A percentile compares a stretch with the other conserved stretches of the same genome.
These are phyloP conservation scores for Pythium brassicae DNA, from an alignment of 352 stramenopile genomes.

Conservation along the genomic window DNA sequence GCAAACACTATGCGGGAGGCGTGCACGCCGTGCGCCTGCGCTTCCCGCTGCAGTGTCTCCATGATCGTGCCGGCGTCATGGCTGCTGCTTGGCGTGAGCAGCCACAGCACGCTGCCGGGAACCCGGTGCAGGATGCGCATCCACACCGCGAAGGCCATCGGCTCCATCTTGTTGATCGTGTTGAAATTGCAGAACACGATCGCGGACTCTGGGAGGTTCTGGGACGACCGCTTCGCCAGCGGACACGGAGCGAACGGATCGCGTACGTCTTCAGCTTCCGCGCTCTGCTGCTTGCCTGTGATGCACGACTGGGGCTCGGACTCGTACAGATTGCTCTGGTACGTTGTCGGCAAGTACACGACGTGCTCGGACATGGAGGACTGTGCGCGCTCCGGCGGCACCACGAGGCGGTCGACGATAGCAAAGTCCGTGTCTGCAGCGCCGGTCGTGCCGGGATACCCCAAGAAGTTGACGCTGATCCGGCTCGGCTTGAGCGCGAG, in stretches of 20 bases:
- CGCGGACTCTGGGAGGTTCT: conserved; percentile 24
- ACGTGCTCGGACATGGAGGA: conserved; percentile 72
- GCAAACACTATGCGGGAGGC: conserved; percentile 69
- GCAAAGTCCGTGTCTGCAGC: conserved; percentile 68
- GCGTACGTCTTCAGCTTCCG: background rate
- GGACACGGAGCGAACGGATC: conserved; percentile 15
- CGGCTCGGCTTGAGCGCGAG: conserved; percentile 46
- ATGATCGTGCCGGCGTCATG: conserved; percentile 21
- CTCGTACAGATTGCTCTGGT: conserved; percentile 90
- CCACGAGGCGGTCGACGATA: conserved; percentile 64
- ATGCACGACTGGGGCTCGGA: conserved; percentile 9
- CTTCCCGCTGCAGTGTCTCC: conserved; percentile 47
- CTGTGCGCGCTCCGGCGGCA: conserved; percentile 46
- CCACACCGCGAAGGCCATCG: conserved; percentile 83
- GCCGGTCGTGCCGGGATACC: conserved; percentile 88
- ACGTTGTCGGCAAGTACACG: conserved; percentile 87
- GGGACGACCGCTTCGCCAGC: conserved; percentile 12
- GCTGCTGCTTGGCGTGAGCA: conserved; percentile 48
- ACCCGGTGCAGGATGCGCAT: conserved; percentile 85
- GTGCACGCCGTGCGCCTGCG: conserved; percentile 57
- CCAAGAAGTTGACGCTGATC: conserved; percentile 88
- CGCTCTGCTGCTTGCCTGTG: background rate
- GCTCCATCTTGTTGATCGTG: conserved; percentile 93
- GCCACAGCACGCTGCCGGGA: conserved; percentile 81
- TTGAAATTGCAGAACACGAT: conserved; percentile 92